Evolutionary conservation across 2,329 filamentous ascomycete genomes (phyloP).

Genomic region (Xylaria digitata): DNA sequence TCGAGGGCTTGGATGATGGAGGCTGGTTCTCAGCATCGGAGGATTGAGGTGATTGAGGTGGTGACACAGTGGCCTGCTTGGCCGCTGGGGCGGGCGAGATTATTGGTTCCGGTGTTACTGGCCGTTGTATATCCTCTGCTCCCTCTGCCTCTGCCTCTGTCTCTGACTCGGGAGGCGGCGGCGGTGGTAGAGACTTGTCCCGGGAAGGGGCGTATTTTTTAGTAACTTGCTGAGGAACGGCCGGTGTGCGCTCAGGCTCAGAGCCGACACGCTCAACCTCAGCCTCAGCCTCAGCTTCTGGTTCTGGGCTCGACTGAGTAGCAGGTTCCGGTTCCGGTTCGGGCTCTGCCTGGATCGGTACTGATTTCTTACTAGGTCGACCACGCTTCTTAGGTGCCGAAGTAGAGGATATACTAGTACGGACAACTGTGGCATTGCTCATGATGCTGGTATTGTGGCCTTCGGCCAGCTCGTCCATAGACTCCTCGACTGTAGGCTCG

Average conservation of each 20-base stretch:
- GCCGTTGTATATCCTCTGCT: constrained; percentile 42
- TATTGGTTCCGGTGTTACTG: constrained; percentile 57
- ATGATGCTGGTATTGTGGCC: constrained; percentile 55
- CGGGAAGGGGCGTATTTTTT: constrained; percentile 35
- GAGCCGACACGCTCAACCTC: constrained; percentile 37
- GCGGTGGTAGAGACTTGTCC: constrained; percentile 47
- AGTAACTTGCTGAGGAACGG: constrained; percentile 37
- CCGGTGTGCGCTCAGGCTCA: constrained; percentile 34
- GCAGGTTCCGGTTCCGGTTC: constrained; percentile 35
- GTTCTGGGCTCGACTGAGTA: constrained; percentile 12
- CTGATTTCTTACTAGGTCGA: constrained; percentile 50
- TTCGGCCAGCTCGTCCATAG: constrained; percentile 49
- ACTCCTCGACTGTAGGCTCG: constrained; percentile 32
- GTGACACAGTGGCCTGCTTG: constrained; percentile 66
- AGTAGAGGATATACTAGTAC: constrained; percentile 48
- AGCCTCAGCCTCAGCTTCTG: constrained; percentile 40
- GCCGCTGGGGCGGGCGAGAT: constrained; percentile 61
- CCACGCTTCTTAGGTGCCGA: constrained; percentile 50
- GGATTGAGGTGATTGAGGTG: constrained; percentile 77
- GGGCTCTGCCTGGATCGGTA: constrained; percentile 48
- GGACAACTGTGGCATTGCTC: constrained; percentile 58
- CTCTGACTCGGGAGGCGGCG: constrained; percentile 44
- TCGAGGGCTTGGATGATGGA: constrained; percentile 72
- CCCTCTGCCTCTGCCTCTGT: too few species aligned
- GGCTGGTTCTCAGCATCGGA: constrained; percentile 85